Evolutionary conservation across 768 basidiomycete species (phyloP).

Genomic region (Kwoniella shandongensis): DNA sequence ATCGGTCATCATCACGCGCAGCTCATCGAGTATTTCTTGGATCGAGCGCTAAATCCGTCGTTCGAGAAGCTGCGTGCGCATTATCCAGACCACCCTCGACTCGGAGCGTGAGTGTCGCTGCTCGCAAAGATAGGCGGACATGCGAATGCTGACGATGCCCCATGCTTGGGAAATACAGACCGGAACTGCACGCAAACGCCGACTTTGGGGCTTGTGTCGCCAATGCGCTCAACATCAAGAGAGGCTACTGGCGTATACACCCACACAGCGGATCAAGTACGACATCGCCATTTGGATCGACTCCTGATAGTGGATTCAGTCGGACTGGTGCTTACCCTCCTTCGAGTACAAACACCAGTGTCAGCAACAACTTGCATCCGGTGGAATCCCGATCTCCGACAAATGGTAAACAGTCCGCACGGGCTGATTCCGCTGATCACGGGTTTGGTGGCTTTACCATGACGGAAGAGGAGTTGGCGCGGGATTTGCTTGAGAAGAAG

Average conservation of each 20-base stretch:
- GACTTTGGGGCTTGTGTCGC: slow-evolving; percentile 39
- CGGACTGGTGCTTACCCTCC: not conserved
- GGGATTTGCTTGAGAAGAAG: not conserved
- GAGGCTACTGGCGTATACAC: slow-evolving; percentile 38
- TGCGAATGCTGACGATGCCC: slow-evolving; percentile 1
- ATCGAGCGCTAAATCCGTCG: slow-evolving; percentile 39
- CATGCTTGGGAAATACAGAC: slow-evolving; percentile 14
- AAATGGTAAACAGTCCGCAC: too few relatives aligned
- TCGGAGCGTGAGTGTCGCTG: slow-evolving; percentile 33
- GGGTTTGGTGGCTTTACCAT: not conserved
- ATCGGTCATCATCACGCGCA: slow-evolving; percentile 47
- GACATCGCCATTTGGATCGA: slow-evolving; percentile 37
- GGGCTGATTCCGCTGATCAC: not conserved
- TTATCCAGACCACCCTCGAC: slow-evolving; percentile 45
- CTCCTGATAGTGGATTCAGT: slow-evolving; percentile 24
- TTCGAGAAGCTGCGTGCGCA: slow-evolving; percentile 42
- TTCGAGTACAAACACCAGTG: slow-evolving; percentile 12
- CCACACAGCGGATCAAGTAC: slow-evolving; percentile 12
- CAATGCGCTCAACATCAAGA: slow-evolving; percentile 46
- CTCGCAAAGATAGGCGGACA: not conserved
- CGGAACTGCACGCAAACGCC: slow-evolving; percentile 26
- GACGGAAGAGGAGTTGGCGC: slow-evolving; percentile 1
- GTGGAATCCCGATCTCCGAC: not conserved
- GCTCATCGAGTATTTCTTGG: slow-evolving; percentile 48
- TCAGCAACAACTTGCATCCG: slow-evolving; percentile 9